Conservation (phyloP, 495 filamentous ascomycete genomes). For the Penicillium paxilli region DNA sequence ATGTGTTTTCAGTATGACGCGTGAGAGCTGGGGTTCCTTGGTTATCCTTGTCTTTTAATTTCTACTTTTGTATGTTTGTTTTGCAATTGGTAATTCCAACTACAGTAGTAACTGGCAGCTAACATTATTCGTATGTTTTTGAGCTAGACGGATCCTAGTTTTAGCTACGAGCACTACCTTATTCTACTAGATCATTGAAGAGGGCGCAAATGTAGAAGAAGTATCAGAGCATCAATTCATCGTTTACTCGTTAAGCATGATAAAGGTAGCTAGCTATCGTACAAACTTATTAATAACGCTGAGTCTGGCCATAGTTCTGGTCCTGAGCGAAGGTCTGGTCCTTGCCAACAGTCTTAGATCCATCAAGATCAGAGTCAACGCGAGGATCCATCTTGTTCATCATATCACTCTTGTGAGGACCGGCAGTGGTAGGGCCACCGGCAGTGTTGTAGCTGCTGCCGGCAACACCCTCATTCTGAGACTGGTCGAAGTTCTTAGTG, state of each 20-base stretch:
- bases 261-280: constrained; percentile 2
- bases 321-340: not conserved
- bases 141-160: too few species aligned
- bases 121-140: too few species aligned
- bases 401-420: constrained; percentile 47
- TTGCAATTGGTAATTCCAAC: too few species aligned
- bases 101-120: too few species aligned
- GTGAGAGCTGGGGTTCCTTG: not conserved
- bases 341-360: constrained; percentile 14
- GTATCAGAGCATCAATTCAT: not conserved
- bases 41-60: not conserved
- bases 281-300: constrained; percentile 15
- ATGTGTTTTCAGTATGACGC: not conserved
- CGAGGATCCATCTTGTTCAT: constrained; percentile 55
- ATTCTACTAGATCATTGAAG: too few species aligned
- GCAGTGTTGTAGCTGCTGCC: not conserved
- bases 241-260: constrained; percentile 3
- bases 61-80: too few species aligned
- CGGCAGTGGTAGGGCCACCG: constrained; percentile 6
- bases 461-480: constrained; percentile 9
- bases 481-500: constrained; percentile 22
- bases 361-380: constrained; percentile 27
- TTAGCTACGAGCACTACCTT: too few species aligned
- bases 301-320: not conserved
- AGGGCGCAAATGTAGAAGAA: too few species aligned